These are phyloP conservation scores for Alternaria triticimaculans DNA, from an alignment of 2,329 filamentous ascomycete species.

Conservation along the genomic window DNA sequence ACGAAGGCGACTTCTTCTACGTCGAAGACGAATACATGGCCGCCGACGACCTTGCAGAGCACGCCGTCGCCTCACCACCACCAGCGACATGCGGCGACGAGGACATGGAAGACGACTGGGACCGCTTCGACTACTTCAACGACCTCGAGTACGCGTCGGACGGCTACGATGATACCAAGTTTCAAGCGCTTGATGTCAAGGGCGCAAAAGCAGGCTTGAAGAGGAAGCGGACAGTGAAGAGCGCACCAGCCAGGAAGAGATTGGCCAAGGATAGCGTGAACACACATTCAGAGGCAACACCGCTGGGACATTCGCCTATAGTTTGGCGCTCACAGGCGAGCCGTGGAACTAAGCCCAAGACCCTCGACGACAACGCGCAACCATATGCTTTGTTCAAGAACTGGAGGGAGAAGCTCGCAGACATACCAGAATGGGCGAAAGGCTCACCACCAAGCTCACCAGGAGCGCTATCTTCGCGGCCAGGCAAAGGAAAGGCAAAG, in stretches of 20 bases:
- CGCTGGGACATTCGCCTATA: slow-evolving; percentile 35
- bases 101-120: slow-evolving; percentile 51
- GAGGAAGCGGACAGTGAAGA: slow-evolving; percentile 35
- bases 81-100: slow-evolving; percentile 41
- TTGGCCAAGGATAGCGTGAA: slow-evolving; percentile 7
- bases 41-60: slow-evolving; percentile 59
- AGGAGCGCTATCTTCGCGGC: slow-evolving; percentile 9
- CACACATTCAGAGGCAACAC: slow-evolving; percentile 11
- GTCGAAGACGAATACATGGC: slow-evolving; percentile 53
- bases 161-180: slow-evolving; percentile 53
- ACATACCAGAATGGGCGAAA: slow-evolving; percentile 35
- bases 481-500: slow-evolving; percentile 17
- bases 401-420: slow-evolving; percentile 51
- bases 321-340: slow-evolving; percentile 42
- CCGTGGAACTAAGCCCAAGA: slow-evolving; percentile 29
- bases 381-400: slow-evolving; percentile 53
- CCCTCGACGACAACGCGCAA: slow-evolving; percentile 36
- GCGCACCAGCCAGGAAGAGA: slow-evolving; percentile 35
- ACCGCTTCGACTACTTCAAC: slow-evolving; percentile 56
- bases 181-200: slow-evolving; percentile 28
- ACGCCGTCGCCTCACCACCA: slow-evolving; percentile 53
- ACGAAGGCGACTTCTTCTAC: slow-evolving; percentile 55
- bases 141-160: slow-evolving; percentile 58
- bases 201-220: slow-evolving; percentile 34
- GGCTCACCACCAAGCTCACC: slow-evolving; percentile 26